Evolutionary conservation across 306 rosid genomes (phyloP).

Genomic region (Citrullus colocynthis): DNA sequence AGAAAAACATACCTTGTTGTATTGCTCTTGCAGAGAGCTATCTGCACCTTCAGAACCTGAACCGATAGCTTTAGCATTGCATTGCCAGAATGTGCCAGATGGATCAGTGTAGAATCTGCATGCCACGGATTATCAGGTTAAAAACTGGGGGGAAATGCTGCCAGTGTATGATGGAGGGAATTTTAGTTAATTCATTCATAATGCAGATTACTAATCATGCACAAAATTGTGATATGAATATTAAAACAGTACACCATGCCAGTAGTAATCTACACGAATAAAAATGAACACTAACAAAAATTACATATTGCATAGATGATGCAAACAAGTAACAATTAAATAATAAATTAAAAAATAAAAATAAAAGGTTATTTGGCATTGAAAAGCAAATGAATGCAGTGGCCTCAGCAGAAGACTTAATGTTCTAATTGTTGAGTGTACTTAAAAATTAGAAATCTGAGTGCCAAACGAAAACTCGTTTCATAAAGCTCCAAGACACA

Average conservation of each 20-base stretch:
- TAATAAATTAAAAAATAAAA: too few relatives aligned
- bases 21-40: slow-evolving; percentile 96
- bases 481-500: background rate
- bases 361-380: background rate
- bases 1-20: slow-evolving; percentile 56
- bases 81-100: slow-evolving; percentile 99
- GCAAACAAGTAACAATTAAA: background rate
- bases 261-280: background rate
- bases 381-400: background rate
- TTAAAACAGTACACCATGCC: background rate
- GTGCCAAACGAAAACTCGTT: background rate
- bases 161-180: background rate
- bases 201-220: background rate
- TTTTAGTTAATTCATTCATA: background rate
- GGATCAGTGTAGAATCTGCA: slow-evolving; percentile 93
- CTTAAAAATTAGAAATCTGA: background rate
- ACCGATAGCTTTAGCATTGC: slow-evolving; percentile 97
- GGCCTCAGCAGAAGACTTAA: background rate
- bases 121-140: slow-evolving; percentile 7
- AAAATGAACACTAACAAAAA: background rate
- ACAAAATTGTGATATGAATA: background rate
- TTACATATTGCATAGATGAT: background rate
- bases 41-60: slow-evolving; percentile 99
- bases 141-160: background rate
- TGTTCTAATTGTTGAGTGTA: background rate